Base-by-base conservation (phyloP, 2,329 filamentous ascomycete genomes). In the Acrocalymma vagum region DNA sequence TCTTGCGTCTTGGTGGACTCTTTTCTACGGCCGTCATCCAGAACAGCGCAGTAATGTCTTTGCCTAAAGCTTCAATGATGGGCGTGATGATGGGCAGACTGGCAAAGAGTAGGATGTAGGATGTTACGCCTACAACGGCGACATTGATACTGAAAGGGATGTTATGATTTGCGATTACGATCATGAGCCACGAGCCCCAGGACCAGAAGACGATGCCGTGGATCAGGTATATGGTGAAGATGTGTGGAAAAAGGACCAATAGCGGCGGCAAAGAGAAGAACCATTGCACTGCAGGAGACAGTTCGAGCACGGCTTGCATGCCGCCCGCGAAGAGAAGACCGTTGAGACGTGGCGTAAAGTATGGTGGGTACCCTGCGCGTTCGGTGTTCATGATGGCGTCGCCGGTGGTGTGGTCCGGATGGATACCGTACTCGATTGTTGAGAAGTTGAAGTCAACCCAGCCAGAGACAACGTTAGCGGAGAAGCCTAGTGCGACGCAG, bases 181-280 rank as follows among this genome's bases (percentile, higher is more conserved):
- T 55, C 38, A 67, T 58, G 16, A 71, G 59, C 60, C 65, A 72
- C 20, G 60, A 58, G 15, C 70, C 70, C 46, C 69, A 66, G 30
- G 52, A 64, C 70, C 70, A 73, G 74, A 81, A 63, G 56, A 79
- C 43, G 55, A 78, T 36, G 24, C 75, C 75, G 48, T 78, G 75
- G 32, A 76, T 63, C 6, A 78, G 68, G 48, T 78, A 78, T 38
- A 78, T 74, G 24, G 73, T 77, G 56, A 77, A 77, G 49, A 76
- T 73, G 52, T 78, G 75, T 5, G 74, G 75, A 55, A 77, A 77
- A 13, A 77, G 54, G 29, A 67, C 59, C 5, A 72, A 65, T 18
- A 77, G 61, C 15, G 70, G 31, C 15, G 63, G 68, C 4, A 65
- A 57, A 3, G 71, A 73, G 3, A 78, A 59, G 8, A 73, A 44